Base-by-base conservation (phyloP, 805 yeast species). In the Cephaloascus albidus region DNA sequence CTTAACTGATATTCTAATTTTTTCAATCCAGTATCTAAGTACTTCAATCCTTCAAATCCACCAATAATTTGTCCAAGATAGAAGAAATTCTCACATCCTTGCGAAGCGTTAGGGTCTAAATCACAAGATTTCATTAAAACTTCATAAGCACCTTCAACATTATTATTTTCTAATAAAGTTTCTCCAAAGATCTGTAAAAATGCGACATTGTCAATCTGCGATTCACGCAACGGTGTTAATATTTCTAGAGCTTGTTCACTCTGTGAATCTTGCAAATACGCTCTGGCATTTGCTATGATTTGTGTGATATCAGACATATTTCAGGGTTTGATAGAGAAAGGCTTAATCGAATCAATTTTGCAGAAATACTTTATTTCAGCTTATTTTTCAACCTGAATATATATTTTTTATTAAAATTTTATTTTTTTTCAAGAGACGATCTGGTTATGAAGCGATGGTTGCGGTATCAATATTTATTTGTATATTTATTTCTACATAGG, bases 1-100 rank as follows among this genome's bases (percentile, higher is more conserved):
- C 64, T 63, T 27, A 59, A 49, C 38, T 72, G 66, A 17, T 38
- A 41, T 38, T 45, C 46, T 38, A 82, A 60, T 37, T 68, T 66
- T 18, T 67, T 68, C 33, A 84, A 61, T 4, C 95, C 97, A 37
- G 68, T 69, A 44, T 76, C 72, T 43, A 84, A 69, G 49, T 74
- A 66, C 10, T 65, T 56, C 15, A 85, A 54, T 8, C 97, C 97
- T 47, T 78, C 83, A 15, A 45, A 49, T 26, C 95, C 96, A 34
- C 97, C 97, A 20, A 81, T 67, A 38, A 90, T 78, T 63, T 90
- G 98, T 2, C 97, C 98, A 45, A 90, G 63, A 60, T 89, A 87
- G 40, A 93, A 70, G 54, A 85, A 89, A 61, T 88, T 89, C 53
- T 85, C 95, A 18, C 78, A 79, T 1, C 90, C 93, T 35, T 59